A percentile compares a stretch with the other conserved stretches of the same genome.
Conservation (phyloP, 768 basidiomycete species). For the Amanita polypyramis region DNA sequence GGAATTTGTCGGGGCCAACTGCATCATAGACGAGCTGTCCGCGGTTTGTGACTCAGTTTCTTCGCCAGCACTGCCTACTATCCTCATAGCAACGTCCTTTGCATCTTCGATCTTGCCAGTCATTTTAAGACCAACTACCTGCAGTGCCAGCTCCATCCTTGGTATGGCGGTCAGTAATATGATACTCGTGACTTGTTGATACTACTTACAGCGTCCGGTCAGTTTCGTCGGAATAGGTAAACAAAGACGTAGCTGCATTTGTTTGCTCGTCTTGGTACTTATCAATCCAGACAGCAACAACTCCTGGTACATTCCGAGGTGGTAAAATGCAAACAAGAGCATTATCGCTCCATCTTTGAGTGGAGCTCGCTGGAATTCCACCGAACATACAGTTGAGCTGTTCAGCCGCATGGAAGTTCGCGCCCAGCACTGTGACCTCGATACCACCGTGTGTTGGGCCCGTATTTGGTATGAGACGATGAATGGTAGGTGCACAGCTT, state of each 20-base stretch:
- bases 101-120: constrained; percentile 92
- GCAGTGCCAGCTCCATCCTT: constrained; percentile 92
- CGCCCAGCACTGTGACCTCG: constrained; percentile 88
- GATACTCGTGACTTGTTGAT: background rate
- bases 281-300: constrained; percentile 85
- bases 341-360: constrained; percentile 87
- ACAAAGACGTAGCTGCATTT: constrained; percentile 47
- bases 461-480: constrained; percentile 72
- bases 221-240: constrained; percentile 86
- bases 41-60: constrained; percentile 27
- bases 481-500: constrained; percentile 61
- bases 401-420: constrained; percentile 73
- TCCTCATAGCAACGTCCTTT: constrained; percentile 86
- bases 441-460: constrained; percentile 90
- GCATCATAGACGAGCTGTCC: constrained; percentile 38
- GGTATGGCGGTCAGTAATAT: constrained; percentile 9
- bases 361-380: constrained; percentile 68
- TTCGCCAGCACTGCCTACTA: constrained; percentile 62
- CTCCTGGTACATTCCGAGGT: constrained; percentile 68
- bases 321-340: constrained; percentile 89
- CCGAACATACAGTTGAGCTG: constrained; percentile 81
- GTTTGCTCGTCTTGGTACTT: constrained; percentile 50
- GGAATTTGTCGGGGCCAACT: constrained; percentile 33
- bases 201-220: constrained; percentile 72
- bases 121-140: constrained; percentile 95